Conservation (phyloP, 2,329 filamentous ascomycete genomes). For the Escovopsis sp. region DNA sequence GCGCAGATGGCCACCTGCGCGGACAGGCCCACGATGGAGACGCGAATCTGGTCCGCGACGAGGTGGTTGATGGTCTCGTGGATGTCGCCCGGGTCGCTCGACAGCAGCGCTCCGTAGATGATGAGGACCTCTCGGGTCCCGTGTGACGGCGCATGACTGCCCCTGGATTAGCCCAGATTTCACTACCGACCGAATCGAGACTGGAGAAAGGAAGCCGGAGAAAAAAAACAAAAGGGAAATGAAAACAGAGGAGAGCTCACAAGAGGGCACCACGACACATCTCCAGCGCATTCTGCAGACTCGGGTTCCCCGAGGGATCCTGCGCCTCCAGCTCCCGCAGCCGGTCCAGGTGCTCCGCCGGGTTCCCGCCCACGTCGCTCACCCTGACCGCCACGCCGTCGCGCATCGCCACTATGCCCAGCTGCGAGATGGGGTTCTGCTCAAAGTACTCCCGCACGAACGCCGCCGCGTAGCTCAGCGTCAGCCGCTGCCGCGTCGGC, state of each 20-base stretch:
- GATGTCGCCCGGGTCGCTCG: slow-evolving; percentile 88
- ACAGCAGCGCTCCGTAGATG: slow-evolving; percentile 79
- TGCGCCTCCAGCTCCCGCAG: slow-evolving; percentile 51
- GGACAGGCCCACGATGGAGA: slow-evolving; percentile 78
- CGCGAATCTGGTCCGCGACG: slow-evolving; percentile 68
- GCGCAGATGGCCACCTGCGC: slow-evolving; percentile 86
- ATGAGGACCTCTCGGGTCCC: slow-evolving; percentile 88
- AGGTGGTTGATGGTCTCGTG: slow-evolving; percentile 74
- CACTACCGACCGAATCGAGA: not conserved
- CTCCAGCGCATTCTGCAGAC: slow-evolving; percentile 86
- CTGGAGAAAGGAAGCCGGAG: not conserved
- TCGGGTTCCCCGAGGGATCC: slow-evolving; percentile 61
- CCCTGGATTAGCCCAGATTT: slow-evolving; percentile 6
- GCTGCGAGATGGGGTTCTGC: slow-evolving; percentile 94
- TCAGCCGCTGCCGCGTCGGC: slow-evolving; percentile 72
- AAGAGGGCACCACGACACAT: slow-evolving; percentile 89
- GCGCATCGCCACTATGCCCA: slow-evolving; percentile 83
- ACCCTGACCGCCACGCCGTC: slow-evolving; percentile 79
- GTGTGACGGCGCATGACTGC: slow-evolving; percentile 75
- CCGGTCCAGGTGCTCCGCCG: slow-evolving; percentile 69
- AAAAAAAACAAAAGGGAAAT: not conserved
- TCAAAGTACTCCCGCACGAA: slow-evolving; percentile 95
- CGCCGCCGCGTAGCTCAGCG: slow-evolving; percentile 66
- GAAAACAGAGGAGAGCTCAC: slow-evolving; percentile 27
- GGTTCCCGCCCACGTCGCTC: slow-evolving; percentile 83